Percentiles rank a stretch among this genome's conserved stretches.
These are phyloP conservation scores for Hirschioporus abietinus DNA, from an alignment of 768 basidiomycete genomes.

Conservation along the genomic window DNA sequence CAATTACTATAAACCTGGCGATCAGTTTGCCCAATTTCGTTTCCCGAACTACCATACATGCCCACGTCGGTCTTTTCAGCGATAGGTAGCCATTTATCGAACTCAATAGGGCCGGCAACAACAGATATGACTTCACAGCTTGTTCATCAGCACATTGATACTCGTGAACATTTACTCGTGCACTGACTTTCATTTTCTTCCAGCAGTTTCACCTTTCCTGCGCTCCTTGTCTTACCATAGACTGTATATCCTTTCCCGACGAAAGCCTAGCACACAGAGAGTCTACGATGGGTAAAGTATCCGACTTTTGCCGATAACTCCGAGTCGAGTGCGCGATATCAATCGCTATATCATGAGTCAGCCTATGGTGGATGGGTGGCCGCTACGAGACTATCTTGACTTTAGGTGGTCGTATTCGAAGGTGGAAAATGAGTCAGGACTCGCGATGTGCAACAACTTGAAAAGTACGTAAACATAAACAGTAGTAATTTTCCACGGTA, in stretches of 20 bases:
- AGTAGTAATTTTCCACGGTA: too few species aligned
- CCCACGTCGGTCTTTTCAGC: slow-evolving; percentile 27
- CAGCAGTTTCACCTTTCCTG: slow-evolving; percentile 27
- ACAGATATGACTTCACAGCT: slow-evolving; percentile 32
- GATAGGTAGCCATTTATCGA: slow-evolving; percentile 22
- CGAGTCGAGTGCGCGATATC: too few species aligned
- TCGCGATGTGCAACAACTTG: too few species aligned
- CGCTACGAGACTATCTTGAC: too few species aligned
- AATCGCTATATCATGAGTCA: too few species aligned
- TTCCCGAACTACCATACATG: neutral
- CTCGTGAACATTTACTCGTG: neutral
- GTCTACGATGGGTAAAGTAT: slow-evolving; percentile 18
- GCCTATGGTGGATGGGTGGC: too few species aligned
- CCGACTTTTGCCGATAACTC: too few species aligned
- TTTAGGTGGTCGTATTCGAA: too few species aligned
- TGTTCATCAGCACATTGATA: neutral
- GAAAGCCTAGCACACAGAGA: slow-evolving; percentile 39
- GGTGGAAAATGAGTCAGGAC: too few species aligned
- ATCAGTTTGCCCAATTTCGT: neutral
- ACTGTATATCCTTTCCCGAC: slow-evolving; percentile 41
- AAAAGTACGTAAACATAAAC: too few species aligned
- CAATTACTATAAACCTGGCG: slow-evolving; percentile 20
- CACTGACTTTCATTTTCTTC: slow-evolving; percentile 36
- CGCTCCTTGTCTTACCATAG: slow-evolving; percentile 38
- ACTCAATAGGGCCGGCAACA: slow-evolving; percentile 21